phyloP scores from a whole-genome alignment of 108 stramenopile genomes.

The Cyclotella distinguenda region DNA sequence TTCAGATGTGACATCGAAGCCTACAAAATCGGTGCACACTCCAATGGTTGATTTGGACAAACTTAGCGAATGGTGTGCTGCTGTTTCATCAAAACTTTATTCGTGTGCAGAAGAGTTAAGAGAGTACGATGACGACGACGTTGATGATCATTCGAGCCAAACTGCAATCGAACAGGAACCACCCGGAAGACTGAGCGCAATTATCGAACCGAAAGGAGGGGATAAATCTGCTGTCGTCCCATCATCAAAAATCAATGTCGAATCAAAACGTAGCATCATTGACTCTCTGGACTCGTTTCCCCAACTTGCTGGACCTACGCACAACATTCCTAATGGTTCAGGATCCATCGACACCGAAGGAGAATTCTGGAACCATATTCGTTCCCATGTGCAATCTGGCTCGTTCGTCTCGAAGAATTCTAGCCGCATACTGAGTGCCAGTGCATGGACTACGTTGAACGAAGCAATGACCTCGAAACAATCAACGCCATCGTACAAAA shows the following conservation, averaged over 20 bases:
- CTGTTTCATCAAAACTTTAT: conserved; percentile 27
- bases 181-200: background rate
- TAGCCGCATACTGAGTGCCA: background rate
- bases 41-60: conserved; percentile 3
- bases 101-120: conserved; percentile 36
- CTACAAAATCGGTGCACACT: background rate
- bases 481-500: background rate
- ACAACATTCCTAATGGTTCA: background rate
- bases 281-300: background rate
- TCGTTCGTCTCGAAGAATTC: background rate
- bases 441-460: conserved; percentile 5
- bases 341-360: conserved; percentile 2
- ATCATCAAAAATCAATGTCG: background rate
- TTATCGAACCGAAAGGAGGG: background rate
- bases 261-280: background rate
- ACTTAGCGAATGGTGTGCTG: conserved; percentile 30
- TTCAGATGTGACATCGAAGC: background rate
- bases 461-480: conserved; percentile 4
- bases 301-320: background rate
- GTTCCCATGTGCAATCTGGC: background rate
- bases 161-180: background rate
- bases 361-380: background rate
- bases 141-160: conserved; percentile 3
- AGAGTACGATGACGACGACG: too few relatives aligned
- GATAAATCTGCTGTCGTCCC: background rate